phyloP scores from a whole-genome alignment of 2,329 filamentous ascomycete species.

The Hymenoscyphus fructigenus region DNA sequence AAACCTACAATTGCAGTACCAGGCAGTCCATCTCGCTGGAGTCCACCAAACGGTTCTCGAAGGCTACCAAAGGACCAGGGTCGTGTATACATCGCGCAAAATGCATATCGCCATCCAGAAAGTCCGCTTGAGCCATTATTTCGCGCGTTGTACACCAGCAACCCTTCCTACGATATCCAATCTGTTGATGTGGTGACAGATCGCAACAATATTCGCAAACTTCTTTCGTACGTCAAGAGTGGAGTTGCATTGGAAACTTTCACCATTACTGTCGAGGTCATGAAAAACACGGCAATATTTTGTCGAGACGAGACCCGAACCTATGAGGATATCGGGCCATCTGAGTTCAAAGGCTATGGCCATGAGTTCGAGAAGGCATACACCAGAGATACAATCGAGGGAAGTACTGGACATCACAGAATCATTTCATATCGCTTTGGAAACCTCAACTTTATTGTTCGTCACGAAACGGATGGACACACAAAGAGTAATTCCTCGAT shows the following conservation, averaged over 20 bases:
- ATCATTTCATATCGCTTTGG: slow-evolving; percentile 47
- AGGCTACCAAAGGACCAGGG: slow-evolving; percentile 42
- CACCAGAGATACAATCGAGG: slow-evolving; percentile 38
- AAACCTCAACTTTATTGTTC: slow-evolving; percentile 42
- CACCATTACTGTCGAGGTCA: slow-evolving; percentile 43
- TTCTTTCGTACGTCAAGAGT: slow-evolving; percentile 44
- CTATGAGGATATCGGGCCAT: slow-evolving; percentile 33
- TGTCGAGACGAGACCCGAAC: slow-evolving; percentile 38
- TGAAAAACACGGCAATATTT: slow-evolving; percentile 41
- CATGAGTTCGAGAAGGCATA: slow-evolving; percentile 46
- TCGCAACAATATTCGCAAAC: slow-evolving; percentile 49
- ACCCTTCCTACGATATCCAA: slow-evolving; percentile 36
- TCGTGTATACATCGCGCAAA: slow-evolving; percentile 45
- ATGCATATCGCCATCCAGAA: slow-evolving; percentile 44
- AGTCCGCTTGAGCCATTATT: slow-evolving; percentile 49
- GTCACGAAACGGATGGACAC: slow-evolving; percentile 47
- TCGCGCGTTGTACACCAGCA: slow-evolving; percentile 41
- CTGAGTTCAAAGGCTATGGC: slow-evolving; percentile 44
- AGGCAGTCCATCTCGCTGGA: slow-evolving; percentile 44
- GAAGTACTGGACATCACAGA: slow-evolving; percentile 46
- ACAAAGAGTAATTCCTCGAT: slow-evolving; percentile 22
- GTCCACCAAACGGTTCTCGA: slow-evolving; percentile 29
- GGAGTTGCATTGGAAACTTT: slow-evolving; percentile 38
- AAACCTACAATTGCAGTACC: slow-evolving; percentile 47
- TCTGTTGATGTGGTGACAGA: slow-evolving; percentile 45